Percentiles rank a stretch among this genome's conserved stretches.
phyloP scores from a whole-genome alignment of 2,329 filamentous ascomycete genomes.

The Fusarium haematococcum region DNA sequence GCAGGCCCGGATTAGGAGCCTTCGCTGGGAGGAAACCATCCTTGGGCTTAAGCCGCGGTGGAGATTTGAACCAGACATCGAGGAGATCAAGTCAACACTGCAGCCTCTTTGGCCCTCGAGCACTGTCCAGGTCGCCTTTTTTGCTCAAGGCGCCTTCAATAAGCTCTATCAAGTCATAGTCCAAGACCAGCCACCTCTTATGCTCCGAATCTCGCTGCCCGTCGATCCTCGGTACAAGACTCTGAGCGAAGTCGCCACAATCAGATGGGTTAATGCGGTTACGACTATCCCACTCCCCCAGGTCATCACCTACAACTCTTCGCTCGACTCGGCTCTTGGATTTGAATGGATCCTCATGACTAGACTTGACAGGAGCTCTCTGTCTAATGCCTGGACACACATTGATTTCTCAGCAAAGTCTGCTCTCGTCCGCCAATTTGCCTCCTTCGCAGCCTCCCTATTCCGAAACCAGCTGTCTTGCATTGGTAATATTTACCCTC shows the following conservation, averaged over 20 bases:
- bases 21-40: constrained; percentile 20
- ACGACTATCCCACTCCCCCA: constrained; percentile 50
- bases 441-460: too few relatives aligned
- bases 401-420: too few relatives aligned
- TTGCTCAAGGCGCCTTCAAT: constrained; percentile 39
- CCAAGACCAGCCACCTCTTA: neutral
- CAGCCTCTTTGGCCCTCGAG: neutral
- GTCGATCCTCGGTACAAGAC: constrained; percentile 52
- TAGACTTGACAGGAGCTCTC: too few relatives aligned
- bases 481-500: too few relatives aligned
- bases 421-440: too few relatives aligned
- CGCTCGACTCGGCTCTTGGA: too few relatives aligned
- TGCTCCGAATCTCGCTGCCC: constrained; percentile 54
- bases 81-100: constrained; percentile 2
- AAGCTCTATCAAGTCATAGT: constrained; percentile 37
- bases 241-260: constrained; percentile 54
- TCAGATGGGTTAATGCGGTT: constrained; percentile 47
- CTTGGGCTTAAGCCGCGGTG: constrained; percentile 29
- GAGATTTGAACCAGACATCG: constrained; percentile 16
- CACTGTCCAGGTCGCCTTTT: constrained; percentile 5
- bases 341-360: too few relatives aligned
- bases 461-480: too few relatives aligned
- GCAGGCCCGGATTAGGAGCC: neutral
- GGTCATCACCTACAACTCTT: too few relatives aligned
- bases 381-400: too few relatives aligned